These are phyloP conservation scores for Clohesyomyces aquaticus DNA, from an alignment of 495 filamentous ascomycete species.

Conservation along the genomic window DNA sequence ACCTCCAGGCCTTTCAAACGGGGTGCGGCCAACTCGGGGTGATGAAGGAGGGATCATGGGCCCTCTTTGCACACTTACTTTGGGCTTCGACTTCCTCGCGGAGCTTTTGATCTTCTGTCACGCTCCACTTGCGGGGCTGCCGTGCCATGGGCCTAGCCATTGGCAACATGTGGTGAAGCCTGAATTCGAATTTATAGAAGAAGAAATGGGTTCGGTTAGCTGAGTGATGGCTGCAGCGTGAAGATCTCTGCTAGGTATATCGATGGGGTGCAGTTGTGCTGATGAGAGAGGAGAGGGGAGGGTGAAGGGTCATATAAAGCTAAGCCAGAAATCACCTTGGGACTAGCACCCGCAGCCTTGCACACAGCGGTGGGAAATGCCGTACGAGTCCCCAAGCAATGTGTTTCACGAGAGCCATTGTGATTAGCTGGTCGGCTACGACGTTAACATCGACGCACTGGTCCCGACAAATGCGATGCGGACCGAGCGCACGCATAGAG, in stretches of 20 bases:
- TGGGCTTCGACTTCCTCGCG: constrained; percentile 36
- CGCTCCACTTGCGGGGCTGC: constrained; percentile 35
- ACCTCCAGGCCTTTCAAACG: background rate
- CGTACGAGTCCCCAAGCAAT: constrained; percentile 6
- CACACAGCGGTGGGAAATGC: background rate
- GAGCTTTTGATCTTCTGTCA: constrained; percentile 36
- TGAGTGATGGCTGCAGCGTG: background rate
- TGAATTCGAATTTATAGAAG: background rate
- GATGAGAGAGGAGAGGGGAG: constrained; percentile 12
- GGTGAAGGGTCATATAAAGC: constrained; percentile 12
- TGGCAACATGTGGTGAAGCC: background rate
- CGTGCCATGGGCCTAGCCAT: constrained; percentile 10
- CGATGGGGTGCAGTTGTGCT: background rate
- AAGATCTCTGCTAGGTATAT: background rate
- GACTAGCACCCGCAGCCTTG: background rate
- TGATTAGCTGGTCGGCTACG: constrained; percentile 2
- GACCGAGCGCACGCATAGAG: constrained; percentile 30
- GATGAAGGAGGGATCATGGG: background rate
- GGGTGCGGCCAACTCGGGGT: background rate
- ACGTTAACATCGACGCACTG: background rate
- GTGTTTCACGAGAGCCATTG: constrained; percentile 22
- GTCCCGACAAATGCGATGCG: constrained; percentile 7
- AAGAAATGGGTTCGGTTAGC: constrained; percentile 1
- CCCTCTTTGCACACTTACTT: constrained; percentile 17
- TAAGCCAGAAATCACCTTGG: constrained; percentile 4